Base-by-base conservation (phyloP, 1,139 yeast genomes). In the Debaryomycetaceae sp. region DNA sequence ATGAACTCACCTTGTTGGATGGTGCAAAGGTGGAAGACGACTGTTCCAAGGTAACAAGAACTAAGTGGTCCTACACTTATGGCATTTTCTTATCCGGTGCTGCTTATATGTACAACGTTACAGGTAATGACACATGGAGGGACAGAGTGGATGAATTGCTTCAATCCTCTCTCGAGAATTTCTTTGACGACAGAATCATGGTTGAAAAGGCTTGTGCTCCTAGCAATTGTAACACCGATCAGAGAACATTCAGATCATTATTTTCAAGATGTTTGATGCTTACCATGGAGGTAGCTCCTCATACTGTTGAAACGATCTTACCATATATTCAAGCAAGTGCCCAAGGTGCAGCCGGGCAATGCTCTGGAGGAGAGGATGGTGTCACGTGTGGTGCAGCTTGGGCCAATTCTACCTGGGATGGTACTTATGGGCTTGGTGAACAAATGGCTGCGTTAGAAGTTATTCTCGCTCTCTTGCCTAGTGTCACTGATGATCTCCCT, bases 61-160 rank as follows among this genome's bases (percentile, higher is more conserved):
- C 73, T 36, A 81, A 80, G 59, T 87, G 95, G 95, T 78, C 89
- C 13, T 87, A 87, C 62, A 85, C 87, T 59, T 85, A 84, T 60
- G 96, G 91, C n/a, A 72, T 85, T 30, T 64, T 84, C 62, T 62
- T 87, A 58, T 72, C 86, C 2, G 96, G 96, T 1, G 65, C 81
- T 49, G 95, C 95, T 1, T 85, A 80, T 58, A 60, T 87, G 60
- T 85, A 84, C 64, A 78, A 85, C 57, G 67, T 71, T 51, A 87
- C 95, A n/a, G 63, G 66, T 22, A 79, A 81, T 49, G 65, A 61
- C 5, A 58, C 57, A 24, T 87, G 95, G 95, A 62, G 67, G 31
- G 66, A 70, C 30, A 76, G 88, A 47, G 70, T 83, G 5, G 54
- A 66, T 31, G 63, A 67, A 45, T 60, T 85, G 47, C 75, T 85